Evolutionary conservation across 2,329 filamentous ascomycete species (phyloP), one percentile per base, ranked within the genome.

Genomic region (Alternaria ventricosa): DNA sequence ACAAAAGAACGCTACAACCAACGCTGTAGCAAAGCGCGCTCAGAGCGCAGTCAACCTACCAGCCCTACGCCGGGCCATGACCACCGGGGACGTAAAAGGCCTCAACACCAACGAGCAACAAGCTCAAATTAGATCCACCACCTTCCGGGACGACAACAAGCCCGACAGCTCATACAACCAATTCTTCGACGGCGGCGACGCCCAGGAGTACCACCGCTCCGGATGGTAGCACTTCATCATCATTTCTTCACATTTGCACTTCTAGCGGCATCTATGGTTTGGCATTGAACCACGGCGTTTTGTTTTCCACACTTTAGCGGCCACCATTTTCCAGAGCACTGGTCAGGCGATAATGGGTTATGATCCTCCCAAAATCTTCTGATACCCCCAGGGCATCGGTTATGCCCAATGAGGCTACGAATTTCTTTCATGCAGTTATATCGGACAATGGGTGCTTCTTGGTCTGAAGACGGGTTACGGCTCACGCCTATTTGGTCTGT

Each of bases 1-100:
- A 76, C 95, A 98, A 77, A 97, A 96, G 86, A 93, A 93, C 63
- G 91, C 92, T 33, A 95, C 93, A 8, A 92, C 90, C 73, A 94
- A 95, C 68, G 93, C 94, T 1, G 92, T 95, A 58, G 86, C 97
- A 61, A 96, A 97, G 85, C 89, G 95, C 66, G 87, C 93, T 63
- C 94, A 97, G 78, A 97, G 94, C 8, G 75, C 75, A 5, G 71
- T 71, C 22, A 71, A 69, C 5, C 68, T 76, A 15, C 75, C 76
- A 15, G 76, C 72, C n/a, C 70, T 78, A 5, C 74, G 77, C 46
- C 67, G 78, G 27, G 78, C 77, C 55, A 74, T 74, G 66, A 80
- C 78, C 28, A 92, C 95, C 3, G 92, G 95, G 69, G 94, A 97
- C 76, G 89, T 97, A 67, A 92, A 92, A 65, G 96, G 96, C 79